Evolutionary conservation across 257 asterid genomes (phyloP).

Genomic region (Marsdenia floribunda): DNA sequence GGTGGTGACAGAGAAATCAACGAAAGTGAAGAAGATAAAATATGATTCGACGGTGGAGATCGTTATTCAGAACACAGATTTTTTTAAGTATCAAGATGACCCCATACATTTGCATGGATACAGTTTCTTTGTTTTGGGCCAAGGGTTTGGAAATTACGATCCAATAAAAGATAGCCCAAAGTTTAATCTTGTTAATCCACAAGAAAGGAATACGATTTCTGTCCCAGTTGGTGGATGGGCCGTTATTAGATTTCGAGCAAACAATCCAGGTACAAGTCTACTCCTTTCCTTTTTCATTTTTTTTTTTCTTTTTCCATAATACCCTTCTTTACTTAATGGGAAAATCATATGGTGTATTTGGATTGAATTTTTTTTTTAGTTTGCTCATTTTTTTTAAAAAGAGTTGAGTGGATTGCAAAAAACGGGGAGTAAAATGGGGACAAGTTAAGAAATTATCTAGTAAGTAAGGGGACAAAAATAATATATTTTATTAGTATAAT

Average conservation of each 20-base stretch:
- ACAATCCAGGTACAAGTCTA: background rate
- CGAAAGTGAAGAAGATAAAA: conserved; percentile 6
- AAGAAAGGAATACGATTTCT: background rate
- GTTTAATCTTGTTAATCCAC: background rate
- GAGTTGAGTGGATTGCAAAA: no score
- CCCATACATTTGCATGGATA: conserved; percentile 7
- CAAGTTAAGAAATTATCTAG: no score
- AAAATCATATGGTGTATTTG: no score
- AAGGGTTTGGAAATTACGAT: conserved; percentile 1
- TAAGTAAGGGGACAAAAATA: no score
- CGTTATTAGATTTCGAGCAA: background rate
- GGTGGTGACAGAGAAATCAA: background rate
- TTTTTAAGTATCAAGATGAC: background rate
- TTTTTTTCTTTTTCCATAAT: no score
- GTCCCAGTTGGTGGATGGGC: conserved; percentile 1
- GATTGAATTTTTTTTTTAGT: no score
- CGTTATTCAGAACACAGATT: conserved; percentile 1
- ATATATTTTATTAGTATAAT: no score
- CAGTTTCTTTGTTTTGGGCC: conserved; percentile 3
- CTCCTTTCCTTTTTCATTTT: background rate
- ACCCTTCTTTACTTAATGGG: no score
- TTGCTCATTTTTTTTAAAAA: no score
- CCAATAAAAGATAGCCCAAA: background rate
- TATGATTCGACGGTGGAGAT: background rate
- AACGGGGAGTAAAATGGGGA: no score